These are phyloP conservation scores for Aspergillaceae sp. DNA, from an alignment of 2,329 filamentous ascomycete species.

Conservation along the genomic window DNA sequence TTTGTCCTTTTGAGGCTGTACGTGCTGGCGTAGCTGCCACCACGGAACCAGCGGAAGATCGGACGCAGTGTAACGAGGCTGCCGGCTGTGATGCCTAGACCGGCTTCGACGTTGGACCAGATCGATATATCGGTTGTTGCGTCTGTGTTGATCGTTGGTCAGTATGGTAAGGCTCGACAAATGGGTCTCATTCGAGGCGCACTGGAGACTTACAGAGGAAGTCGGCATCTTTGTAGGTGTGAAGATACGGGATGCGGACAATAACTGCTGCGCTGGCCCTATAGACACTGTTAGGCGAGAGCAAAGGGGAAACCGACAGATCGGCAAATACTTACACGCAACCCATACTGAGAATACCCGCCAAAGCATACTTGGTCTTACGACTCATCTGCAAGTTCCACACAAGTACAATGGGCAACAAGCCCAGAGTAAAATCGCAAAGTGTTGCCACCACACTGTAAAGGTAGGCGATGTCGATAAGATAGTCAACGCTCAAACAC, in stretches of 20 bases:
- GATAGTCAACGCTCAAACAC: conserved; percentile 37
- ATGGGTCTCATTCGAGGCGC: not conserved
- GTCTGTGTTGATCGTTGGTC: conserved; percentile 11
- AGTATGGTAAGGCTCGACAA: not conserved
- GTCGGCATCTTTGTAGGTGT: conserved; percentile 22
- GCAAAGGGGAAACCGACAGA: not conserved
- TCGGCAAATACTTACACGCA: conserved; percentile 34
- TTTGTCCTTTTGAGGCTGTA: conserved; percentile 16
- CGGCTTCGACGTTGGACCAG: conserved; percentile 33
- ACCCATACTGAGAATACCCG: conserved; percentile 48
- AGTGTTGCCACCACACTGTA: conserved; percentile 42
- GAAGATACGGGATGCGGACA: conserved; percentile 28
- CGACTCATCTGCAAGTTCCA: conserved; percentile 48
- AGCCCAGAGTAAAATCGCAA: conserved; percentile 46
- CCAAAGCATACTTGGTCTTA: conserved; percentile 45
- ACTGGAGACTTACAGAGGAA: conserved; percentile 25
- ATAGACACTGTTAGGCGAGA: conserved; percentile 8
- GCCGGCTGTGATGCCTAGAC: conserved; percentile 38
- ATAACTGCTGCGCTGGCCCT: conserved; percentile 31
- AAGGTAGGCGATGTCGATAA: conserved; percentile 46
- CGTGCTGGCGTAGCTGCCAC: conserved; percentile 16
- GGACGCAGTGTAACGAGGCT: conserved; percentile 44
- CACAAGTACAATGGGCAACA: conserved; percentile 48
- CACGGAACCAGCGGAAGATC: conserved; percentile 35
- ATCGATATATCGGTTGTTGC: conserved; percentile 32